Evolutionary conservation across 2,329 filamentous ascomycete genomes (phyloP).

Genomic region (Xylaria sp.): DNA sequence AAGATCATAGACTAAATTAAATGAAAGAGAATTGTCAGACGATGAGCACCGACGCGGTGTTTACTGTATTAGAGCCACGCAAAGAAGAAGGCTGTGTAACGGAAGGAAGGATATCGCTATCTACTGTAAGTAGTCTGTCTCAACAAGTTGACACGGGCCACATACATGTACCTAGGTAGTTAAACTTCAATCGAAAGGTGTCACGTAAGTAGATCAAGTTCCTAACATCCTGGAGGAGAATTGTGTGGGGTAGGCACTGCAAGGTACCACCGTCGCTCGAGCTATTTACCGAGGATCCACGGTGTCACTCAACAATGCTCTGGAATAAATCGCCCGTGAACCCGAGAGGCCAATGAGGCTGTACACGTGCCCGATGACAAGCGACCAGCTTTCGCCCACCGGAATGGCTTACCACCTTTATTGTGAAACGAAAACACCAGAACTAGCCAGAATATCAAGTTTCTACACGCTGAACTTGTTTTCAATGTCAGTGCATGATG

Average conservation of each 20-base stretch:
- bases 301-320: constrained; percentile 10
- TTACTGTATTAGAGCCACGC: background rate
- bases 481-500: background rate
- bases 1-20: background rate
- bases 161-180: background rate
- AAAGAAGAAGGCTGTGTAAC: constrained; percentile 20
- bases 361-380: constrained; percentile 32
- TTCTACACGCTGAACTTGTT: constrained; percentile 1
- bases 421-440: constrained; percentile 2
- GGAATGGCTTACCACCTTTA: background rate
- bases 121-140: background rate
- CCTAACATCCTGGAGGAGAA: background rate
- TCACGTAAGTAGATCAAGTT: constrained; percentile 4
- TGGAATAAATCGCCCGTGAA: background rate
- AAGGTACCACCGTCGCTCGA: background rate
- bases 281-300: background rate
- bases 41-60: background rate
- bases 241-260: constrained; percentile 6
- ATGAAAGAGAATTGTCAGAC: constrained; percentile 3
- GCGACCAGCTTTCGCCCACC: background rate
- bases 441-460: background rate
- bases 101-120: too few relatives aligned
- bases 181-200: too few relatives aligned
- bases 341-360: constrained; percentile 46
- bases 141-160: background rate